phyloP scores from a whole-genome alignment of 148 eudicot genomes.

The Diospyros lotus region DNA sequence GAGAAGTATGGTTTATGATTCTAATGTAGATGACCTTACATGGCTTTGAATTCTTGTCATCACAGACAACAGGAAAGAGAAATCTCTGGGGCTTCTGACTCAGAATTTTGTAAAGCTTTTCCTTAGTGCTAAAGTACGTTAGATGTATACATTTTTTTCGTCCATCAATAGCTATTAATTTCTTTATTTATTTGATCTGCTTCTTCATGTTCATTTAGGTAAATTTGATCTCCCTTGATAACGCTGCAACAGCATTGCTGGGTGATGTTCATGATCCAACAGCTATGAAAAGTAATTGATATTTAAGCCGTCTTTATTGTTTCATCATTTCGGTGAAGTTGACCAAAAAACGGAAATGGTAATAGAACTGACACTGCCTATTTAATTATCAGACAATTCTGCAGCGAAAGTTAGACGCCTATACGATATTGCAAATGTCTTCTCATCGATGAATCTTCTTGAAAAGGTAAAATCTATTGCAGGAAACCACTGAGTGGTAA shows the following conservation, averaged over 20 bases:
- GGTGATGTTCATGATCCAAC: slow-evolving; percentile 63
- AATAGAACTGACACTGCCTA: slow-evolving; percentile 26
- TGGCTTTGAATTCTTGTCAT: slow-evolving; percentile 3
- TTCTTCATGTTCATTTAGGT: slow-evolving; percentile 32
- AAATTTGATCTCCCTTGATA: slow-evolving; percentile 70
- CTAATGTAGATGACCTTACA: background rate
- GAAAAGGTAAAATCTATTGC: slow-evolving; percentile 53
- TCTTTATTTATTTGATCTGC: background rate
- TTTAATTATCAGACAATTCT: slow-evolving; percentile 22
- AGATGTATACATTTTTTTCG: background rate
- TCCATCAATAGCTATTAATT: background rate
- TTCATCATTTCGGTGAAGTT: background rate
- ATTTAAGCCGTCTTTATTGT: slow-evolving; percentile 2
- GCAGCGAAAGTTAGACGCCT: slow-evolving; percentile 89
- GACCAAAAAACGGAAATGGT: background rate
- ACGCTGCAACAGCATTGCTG: slow-evolving; percentile 72
- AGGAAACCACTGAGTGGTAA: background rate
- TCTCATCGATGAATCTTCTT: slow-evolving; percentile 73
- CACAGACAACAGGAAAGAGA: slow-evolving; percentile 73
- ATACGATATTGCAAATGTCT: slow-evolving; percentile 91
- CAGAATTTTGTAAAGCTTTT: slow-evolving; percentile 87
- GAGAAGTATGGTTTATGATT: background rate
- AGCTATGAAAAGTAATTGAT: slow-evolving; percentile 67
- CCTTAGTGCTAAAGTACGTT: slow-evolving; percentile 61
- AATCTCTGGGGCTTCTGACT: slow-evolving; percentile 76